Evolutionary conservation across 805 yeast species (phyloP), one percentile per base, ranked within the genome.

Genomic region (Lachancea lanzarotensis): DNA sequence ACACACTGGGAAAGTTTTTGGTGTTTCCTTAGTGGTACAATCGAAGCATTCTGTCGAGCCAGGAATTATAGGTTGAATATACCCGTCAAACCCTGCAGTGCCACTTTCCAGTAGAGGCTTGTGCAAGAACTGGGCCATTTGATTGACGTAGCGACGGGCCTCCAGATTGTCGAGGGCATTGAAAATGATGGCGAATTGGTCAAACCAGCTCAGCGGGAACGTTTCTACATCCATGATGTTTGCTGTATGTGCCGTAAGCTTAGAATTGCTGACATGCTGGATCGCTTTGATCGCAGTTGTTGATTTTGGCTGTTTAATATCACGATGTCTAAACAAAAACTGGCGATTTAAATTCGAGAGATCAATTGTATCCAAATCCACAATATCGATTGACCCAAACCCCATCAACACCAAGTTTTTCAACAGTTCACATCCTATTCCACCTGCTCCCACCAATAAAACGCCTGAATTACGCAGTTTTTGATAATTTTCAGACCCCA

Each of bases 341-440:
- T 93, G 99, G 46, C 99, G 75, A 62, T 93, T 93, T 61, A 93
- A 72, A 63, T 93, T 93, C 45, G 95, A 84, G 27, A 93, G 69
- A 52, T 95, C 97, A 54, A 93, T 87, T 0, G 98, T 93, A 60
- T 93, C 99, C 45, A 93, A 72, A 66, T 93, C 99, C n/a, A 90
- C 90, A 26, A 90, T 75, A 59, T 88, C 95, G 45, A 90, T 82
- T 56, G 86, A 95, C 2, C 93, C 93, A 52, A 82, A 83, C 7
- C 93, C 90, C 62, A 85, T 72, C 50, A 88, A 66, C 4, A 86
- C 78, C 40, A 90, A 68, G 58, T 90, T 84, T 59, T 90, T 90
- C 46, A 90, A 69, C 37, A 90, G 68, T 62, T 90, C 98, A 62
- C 96, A 90, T 2, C 98, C 98, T 52, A 90, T 89, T 6, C 98